These are phyloP conservation scores for Gnomoniopsis sp. DNA, from an alignment of 2,329 filamentous ascomycete species.

Conservation along the genomic window DNA sequence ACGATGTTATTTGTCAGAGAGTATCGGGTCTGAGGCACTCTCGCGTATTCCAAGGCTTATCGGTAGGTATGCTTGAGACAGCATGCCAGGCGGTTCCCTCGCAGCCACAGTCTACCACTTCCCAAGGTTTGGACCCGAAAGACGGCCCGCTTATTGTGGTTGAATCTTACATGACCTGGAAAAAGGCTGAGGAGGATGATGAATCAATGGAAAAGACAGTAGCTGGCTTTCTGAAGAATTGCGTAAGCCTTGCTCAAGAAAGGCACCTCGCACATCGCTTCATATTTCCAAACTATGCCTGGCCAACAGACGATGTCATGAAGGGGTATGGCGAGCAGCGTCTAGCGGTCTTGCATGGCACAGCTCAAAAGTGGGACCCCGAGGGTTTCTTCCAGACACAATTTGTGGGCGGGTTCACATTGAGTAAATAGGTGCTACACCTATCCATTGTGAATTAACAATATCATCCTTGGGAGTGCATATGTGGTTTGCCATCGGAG, in stretches of 20 bases:
- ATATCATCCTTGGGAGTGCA: background rate
- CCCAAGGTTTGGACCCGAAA: background rate
- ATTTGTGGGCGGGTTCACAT: conserved; percentile 5
- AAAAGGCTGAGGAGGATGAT: conserved; percentile 3
- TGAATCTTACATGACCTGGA: conserved; percentile 3
- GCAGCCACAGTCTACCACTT: background rate
- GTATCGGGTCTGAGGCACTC: conserved; percentile 7
- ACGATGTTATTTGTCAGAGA: conserved; percentile 1
- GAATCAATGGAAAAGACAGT: conserved; percentile 1
- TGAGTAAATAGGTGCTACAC: background rate
- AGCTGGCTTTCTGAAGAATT: background rate
- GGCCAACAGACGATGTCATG: conserved; percentile 1
- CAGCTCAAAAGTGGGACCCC: background rate
- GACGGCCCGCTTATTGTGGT: background rate
- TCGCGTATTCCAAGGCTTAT: conserved; percentile 3
- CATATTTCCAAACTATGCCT: conserved; percentile 8
- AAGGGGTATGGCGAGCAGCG: conserved; percentile 1
- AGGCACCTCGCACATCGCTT: background rate
- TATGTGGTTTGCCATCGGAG: too few relatives aligned
- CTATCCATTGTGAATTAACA: too few relatives aligned
- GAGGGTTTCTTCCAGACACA: conserved; percentile 6
- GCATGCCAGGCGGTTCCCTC: background rate
- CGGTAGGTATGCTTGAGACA: background rate
- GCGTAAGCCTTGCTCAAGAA: background rate
- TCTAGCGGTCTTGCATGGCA: background rate